Evolutionary conservation across 148 eudicot species (phyloP).

Genomic region (Oxyria digyna): DNA sequence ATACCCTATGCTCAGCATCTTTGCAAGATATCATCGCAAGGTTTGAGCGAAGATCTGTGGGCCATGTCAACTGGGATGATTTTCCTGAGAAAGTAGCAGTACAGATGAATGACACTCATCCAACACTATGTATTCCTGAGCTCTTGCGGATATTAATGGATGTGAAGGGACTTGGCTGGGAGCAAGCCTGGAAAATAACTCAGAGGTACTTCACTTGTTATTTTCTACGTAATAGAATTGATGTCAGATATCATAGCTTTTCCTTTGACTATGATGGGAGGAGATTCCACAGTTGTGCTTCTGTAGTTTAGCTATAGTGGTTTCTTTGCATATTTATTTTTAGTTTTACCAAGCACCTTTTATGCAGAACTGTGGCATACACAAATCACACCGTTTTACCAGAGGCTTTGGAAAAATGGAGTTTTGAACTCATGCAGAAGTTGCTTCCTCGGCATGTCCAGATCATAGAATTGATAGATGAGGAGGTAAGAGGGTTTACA

Average conservation of each 20-base stretch:
- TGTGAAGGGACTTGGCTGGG: conserved; percentile 78
- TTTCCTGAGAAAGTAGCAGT: conserved; percentile 92
- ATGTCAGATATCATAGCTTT: background rate
- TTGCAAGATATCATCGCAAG: conserved; percentile 85
- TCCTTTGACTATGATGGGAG: background rate
- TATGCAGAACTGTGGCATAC: conserved; percentile 81
- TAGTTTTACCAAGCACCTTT: background rate
- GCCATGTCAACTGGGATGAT: conserved; percentile 52
- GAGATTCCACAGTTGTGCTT: background rate
- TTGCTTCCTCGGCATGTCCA: conserved; percentile 94
- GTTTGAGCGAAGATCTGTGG: conserved; percentile 79
- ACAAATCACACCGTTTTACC: conserved; percentile 96
- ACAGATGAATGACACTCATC: conserved; percentile 98
- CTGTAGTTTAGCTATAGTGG: background rate
- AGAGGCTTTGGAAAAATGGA: conserved; percentile 98
- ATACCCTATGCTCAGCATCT: conserved; percentile 93
- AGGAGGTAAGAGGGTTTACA: conserved; percentile 45
- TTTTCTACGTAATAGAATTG: background rate
- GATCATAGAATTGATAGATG: conserved; percentile 80
- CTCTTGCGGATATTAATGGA: conserved; percentile 84
- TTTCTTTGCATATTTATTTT: conserved; percentile 4
- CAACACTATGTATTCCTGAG: conserved; percentile 95
- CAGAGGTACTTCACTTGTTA: conserved; percentile 37
- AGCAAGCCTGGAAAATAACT: conserved; percentile 77
- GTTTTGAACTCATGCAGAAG: conserved; percentile 69